Percentiles rank a stretch among this genome's conserved stretches.
phyloP scores from a whole-genome alignment of 768 basidiomycete genomes.

The Kwoniella heveanensis region DNA sequence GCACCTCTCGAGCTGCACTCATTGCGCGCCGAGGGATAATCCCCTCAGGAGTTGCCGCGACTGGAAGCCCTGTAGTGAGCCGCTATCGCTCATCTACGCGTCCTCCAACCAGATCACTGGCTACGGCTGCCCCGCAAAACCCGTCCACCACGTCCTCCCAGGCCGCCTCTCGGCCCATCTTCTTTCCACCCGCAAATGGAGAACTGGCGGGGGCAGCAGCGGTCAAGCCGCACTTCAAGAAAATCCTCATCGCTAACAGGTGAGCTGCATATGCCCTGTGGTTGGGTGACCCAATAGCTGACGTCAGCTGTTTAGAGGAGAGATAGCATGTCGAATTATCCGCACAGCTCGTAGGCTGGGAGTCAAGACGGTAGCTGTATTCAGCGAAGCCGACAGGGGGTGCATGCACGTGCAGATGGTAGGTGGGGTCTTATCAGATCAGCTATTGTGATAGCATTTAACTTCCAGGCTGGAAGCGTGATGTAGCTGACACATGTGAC shows the following conservation, averaged over 20 bases:
- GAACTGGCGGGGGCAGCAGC: not conserved
- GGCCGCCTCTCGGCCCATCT: no score
- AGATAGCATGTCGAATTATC: conserved; percentile 94
- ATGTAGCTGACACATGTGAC: not conserved
- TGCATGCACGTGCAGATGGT: conserved; percentile 82
- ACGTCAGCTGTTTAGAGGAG: conserved; percentile 64
- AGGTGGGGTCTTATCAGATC: not conserved
- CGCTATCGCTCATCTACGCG: no score
- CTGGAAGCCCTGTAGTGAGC: no score
- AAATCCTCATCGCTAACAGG: conserved; percentile 91
- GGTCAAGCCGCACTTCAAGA: conserved; percentile 55
- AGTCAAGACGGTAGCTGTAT: conserved; percentile 88
- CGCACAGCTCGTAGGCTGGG: conserved; percentile 84
- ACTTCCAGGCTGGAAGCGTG: no score
- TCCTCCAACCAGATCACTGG: not conserved
- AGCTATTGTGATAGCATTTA: no score
- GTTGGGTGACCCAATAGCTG: not conserved
- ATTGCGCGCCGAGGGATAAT: not conserved
- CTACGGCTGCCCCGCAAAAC: not conserved
- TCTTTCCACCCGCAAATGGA: no score
- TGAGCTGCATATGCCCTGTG: conserved; percentile 48
- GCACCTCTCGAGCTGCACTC: not conserved
- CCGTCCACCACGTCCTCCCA: no score
- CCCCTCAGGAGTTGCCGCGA: not conserved
- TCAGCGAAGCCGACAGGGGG: conserved; percentile 79